Base-by-base conservation (phyloP, 2,329 filamentous ascomycete species). In the Claviceps lovelessii region DNA sequence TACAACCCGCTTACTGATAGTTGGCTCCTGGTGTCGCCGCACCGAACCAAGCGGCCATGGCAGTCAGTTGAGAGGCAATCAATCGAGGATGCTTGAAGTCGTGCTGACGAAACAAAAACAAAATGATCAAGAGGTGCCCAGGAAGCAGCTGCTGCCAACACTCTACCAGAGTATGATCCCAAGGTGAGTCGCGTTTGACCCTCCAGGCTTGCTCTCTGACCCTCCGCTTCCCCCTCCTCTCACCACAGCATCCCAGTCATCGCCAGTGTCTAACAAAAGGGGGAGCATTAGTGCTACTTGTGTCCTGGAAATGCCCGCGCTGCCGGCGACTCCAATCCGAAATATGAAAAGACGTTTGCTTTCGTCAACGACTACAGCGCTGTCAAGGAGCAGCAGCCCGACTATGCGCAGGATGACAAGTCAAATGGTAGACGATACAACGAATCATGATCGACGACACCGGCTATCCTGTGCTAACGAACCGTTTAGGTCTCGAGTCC, bases 291-390 rank as follows among this genome's bases (percentile, higher is more conserved):
- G 78, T 98, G 93, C 72, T 98, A 97, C 69, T 78, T 98, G 10
- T 98, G 93, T 66, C 93, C 93, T 1, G 83, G 90, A 42, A 98
- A 98, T 68, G 77, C 85, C 60, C 85, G 93, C 55, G 93, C 93
- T 4, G 83, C 89, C 62, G 93, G 93, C 54, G 89, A 93, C 64
- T 68, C 70, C 57, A 98, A 98, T 64, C 91, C 93, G 1, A 76
- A 86, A 54, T 98, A 97, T 67, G 78, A 86, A 53, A 81, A 81
- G 64, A 95, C 90, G 0, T 97, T 94, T 67, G 85, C 91, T 44
- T 98, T 98, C 65, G 86, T 97, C 61, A 98, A 98, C 65, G 93
- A 98, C 69, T 98, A 93, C 71, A 94, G 89, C 64, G 93, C 93
- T 2, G 91, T 98, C 52, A 96, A 95, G 72, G 90, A 96, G 71